Evolutionary conservation across 805 yeast species (phyloP).

Genomic region (Metschnikowia hibisci): DNA sequence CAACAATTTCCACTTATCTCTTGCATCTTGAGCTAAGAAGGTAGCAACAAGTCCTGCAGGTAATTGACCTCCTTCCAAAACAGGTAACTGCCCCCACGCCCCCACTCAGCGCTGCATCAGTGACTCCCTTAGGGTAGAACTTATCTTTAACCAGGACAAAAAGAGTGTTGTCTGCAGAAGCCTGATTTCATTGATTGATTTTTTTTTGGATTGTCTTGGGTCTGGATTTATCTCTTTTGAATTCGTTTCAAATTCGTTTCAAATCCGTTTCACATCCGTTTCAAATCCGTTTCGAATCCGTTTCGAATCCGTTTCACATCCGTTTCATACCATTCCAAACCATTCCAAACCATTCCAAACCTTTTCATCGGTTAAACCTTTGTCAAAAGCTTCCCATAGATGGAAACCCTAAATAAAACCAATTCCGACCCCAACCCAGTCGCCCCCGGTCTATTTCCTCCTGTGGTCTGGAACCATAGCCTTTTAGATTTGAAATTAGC

Average conservation of each 20-base stretch:
- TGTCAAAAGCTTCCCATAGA: too few relatives aligned
- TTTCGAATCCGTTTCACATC: neutral
- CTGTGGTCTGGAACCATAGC: conserved; percentile 23
- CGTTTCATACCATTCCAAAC: neutral
- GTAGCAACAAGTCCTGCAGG: too few relatives aligned
- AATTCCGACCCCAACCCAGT: conserved; percentile 22
- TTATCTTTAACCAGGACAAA: too few relatives aligned
- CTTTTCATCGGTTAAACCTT: neutral
- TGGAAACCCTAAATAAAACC: too few relatives aligned
- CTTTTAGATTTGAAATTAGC: conserved; percentile 29
- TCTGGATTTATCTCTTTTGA: neutral
- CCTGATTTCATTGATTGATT: too few relatives aligned
- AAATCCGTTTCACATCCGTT: neutral
- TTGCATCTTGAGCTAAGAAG: too few relatives aligned
- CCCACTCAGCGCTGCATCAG: too few relatives aligned
- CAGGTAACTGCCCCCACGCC: too few relatives aligned
- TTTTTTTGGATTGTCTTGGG: too few relatives aligned
- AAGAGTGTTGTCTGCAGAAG: too few relatives aligned
- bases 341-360: neutral
- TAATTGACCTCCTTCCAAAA: too few relatives aligned
- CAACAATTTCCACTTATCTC: neutral
- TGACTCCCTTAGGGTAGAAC: too few relatives aligned
- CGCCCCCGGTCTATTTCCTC: conserved; percentile 37
- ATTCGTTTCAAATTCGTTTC: neutral
- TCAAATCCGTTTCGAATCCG: neutral